phyloP scores from a whole-genome alignment of 768 basidiomycete genomes.

The Trametes cingulata region DNA sequence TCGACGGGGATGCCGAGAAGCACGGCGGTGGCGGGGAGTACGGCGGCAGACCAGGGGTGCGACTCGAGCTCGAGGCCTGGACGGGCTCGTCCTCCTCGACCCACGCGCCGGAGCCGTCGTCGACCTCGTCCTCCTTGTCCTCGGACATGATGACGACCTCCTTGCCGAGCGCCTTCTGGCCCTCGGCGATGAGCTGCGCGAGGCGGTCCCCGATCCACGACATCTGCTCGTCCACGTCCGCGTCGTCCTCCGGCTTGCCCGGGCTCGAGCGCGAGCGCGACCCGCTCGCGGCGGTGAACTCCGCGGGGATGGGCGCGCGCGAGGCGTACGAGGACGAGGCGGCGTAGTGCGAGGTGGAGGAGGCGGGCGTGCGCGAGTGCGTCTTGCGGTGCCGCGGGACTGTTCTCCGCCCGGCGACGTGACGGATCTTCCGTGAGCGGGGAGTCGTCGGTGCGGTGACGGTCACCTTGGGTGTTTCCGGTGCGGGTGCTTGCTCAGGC shows the following conservation, averaged over 20 bases:
- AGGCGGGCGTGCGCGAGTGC: constrained; percentile 26
- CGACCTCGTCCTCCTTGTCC: constrained; percentile 69
- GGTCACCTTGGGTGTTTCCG: constrained; percentile 27
- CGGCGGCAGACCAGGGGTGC: constrained; percentile 27
- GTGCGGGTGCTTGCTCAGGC: constrained; percentile 10
- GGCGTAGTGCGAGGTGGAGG: constrained; percentile 30
- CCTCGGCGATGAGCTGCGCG: constrained; percentile 70
- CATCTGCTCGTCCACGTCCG: constrained; percentile 63
- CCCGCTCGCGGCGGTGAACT: constrained; percentile 42
- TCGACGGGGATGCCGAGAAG: constrained; percentile 37
- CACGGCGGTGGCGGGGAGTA: constrained; percentile 31
- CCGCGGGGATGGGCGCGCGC: constrained; percentile 35
- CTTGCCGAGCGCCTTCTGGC: constrained; percentile 71
- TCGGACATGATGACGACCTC: constrained; percentile 82
- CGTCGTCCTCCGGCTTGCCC: constrained; percentile 35
- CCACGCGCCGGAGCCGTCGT: constrained; percentile 76
- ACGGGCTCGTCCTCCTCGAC: constrained; percentile 56
- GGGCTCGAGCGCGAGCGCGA: constrained; percentile 11
- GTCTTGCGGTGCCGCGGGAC: constrained; percentile 39
- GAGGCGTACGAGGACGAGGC: constrained; percentile 26
- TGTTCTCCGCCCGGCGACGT: constrained; percentile 39
- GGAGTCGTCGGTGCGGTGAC: constrained; percentile 39
- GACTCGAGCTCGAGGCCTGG: constrained; percentile 21
- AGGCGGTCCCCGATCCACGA: constrained; percentile 81
- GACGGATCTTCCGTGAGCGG: constrained; percentile 39